phyloP scores from a whole-genome alignment of 73 alveolate species.

The Durusdinium trenchii region DNA sequence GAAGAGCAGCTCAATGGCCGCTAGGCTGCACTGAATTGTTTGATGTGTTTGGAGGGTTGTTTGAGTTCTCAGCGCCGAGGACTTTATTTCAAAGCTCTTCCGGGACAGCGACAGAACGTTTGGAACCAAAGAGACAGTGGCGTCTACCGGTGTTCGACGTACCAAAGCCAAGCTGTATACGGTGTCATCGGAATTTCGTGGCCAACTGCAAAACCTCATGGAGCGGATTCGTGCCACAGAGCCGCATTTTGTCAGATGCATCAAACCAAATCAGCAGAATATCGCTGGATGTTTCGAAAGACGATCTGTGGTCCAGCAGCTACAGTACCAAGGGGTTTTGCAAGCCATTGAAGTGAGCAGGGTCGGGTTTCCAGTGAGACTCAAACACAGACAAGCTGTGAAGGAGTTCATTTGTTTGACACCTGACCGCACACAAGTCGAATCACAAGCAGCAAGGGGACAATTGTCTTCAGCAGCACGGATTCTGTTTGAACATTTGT shows the following conservation, averaged over 20 bases:
- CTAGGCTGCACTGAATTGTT: no score
- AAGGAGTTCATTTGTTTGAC: slow-evolving; percentile 17
- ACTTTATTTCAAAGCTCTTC: slow-evolving; percentile 12
- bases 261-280: slow-evolving; percentile 98
- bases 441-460: background rate
- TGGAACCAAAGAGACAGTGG: background rate
- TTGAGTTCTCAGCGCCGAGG: background rate
- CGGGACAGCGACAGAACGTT: background rate
- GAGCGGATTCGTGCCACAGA: slow-evolving; percentile 97
- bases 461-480: slow-evolving; percentile 15
- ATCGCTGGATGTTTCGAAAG: slow-evolving; percentile 95
- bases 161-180: slow-evolving; percentile 95
- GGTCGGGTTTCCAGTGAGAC: slow-evolving; percentile 59
- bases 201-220: slow-evolving; percentile 97
- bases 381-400: slow-evolving; percentile 39
- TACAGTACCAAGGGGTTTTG: slow-evolving; percentile 64
- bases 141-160: background rate
- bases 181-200: slow-evolving; percentile 98
- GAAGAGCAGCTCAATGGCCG: slow-evolving; percentile 60
- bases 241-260: slow-evolving; percentile 98
- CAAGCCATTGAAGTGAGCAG: slow-evolving; percentile 75
- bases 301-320: slow-evolving; percentile 34
- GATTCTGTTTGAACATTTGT: slow-evolving; percentile 1
- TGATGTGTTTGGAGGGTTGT: background rate
- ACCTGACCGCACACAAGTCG: slow-evolving; percentile 10